Evolutionary conservation across 495 filamentous ascomycete genomes (phyloP).

Genomic region (Ascobolus immersus): DNA sequence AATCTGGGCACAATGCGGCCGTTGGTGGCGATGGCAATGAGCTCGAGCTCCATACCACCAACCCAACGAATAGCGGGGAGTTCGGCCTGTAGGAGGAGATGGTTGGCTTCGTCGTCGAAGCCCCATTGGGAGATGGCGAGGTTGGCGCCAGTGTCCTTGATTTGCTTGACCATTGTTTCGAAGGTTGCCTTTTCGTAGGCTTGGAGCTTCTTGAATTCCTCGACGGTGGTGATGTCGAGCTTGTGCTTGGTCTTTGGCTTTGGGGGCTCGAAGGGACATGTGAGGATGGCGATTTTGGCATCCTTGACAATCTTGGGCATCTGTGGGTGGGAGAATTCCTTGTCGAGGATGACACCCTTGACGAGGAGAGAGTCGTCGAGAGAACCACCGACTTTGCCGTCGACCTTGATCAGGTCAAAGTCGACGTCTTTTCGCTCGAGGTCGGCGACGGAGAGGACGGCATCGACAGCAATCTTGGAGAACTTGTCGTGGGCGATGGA

Average conservation of each 20-base stretch:
- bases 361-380: slow-evolving; percentile 89
- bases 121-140: slow-evolving; percentile 98
- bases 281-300: slow-evolving; percentile 91
- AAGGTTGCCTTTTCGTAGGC: slow-evolving; percentile 90
- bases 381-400: slow-evolving; percentile 86
- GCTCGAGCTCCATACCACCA: slow-evolving; percentile 88
- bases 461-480: slow-evolving; percentile 86
- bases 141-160: slow-evolving; percentile 93
- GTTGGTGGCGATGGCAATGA: slow-evolving; percentile 96
- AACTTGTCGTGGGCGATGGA: slow-evolving; percentile 98
- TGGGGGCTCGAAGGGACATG: slow-evolving; percentile 95
- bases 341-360: slow-evolving; percentile 94
- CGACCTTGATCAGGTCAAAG: slow-evolving; percentile 97
- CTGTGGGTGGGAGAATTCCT: slow-evolving; percentile 98
- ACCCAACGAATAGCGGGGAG: slow-evolving; percentile 95
- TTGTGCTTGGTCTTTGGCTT: slow-evolving; percentile 99
- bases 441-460: slow-evolving; percentile 87
- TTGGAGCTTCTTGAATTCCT: slow-evolving; percentile 92
- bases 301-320: slow-evolving; percentile 87
- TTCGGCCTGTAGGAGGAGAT: slow-evolving; percentile 82
- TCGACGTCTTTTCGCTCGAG: slow-evolving; percentile 92
- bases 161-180: slow-evolving; percentile 91
- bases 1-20: slow-evolving; percentile 93
- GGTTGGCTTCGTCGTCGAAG: slow-evolving; percentile 97
- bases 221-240: slow-evolving; percentile 88